These are phyloP conservation scores for Epichloe sp. DNA, from an alignment of 2,329 filamentous ascomycete genomes.

Conservation along the genomic window DNA sequence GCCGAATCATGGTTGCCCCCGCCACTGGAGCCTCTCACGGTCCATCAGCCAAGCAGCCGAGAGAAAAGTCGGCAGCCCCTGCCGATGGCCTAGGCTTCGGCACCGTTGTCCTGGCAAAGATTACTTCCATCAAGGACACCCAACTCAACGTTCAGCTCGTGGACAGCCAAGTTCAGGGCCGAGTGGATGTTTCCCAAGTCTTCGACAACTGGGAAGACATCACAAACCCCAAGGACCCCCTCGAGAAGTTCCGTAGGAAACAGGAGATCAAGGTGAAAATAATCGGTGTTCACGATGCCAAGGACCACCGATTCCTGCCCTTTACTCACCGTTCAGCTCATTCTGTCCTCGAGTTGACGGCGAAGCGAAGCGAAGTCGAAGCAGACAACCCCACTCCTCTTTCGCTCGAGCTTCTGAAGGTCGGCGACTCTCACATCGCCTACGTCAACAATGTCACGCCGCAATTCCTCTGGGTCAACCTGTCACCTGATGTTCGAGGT, in stretches of 20 bases:
- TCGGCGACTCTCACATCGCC: slow-evolving; percentile 60
- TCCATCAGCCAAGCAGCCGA: slow-evolving; percentile 25
- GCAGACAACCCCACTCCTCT: slow-evolving; percentile 35
- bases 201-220: slow-evolving; percentile 87
- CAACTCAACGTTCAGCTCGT: slow-evolving; percentile 85
- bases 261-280: slow-evolving; percentile 63
- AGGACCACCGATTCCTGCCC: slow-evolving; percentile 81
- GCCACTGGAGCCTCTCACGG: slow-evolving; percentile 35
- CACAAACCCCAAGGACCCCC: slow-evolving; percentile 63
- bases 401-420: slow-evolving; percentile 57
- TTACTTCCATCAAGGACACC: slow-evolving; percentile 77
- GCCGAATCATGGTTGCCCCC: slow-evolving; percentile 50
- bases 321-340: slow-evolving; percentile 76
- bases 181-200: slow-evolving; percentile 80
- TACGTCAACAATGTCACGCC: slow-evolving; percentile 84
- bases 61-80: slow-evolving; percentile 20
- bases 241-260: slow-evolving; percentile 58
- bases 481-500: slow-evolving; percentile 79
- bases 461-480: slow-evolving; percentile 76
- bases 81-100: slow-evolving; percentile 66
- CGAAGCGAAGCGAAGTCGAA: slow-evolving; percentile 56
- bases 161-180: slow-evolving; percentile 63
- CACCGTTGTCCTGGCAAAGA: slow-evolving; percentile 58
- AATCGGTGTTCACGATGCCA: slow-evolving; percentile 78
- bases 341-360: slow-evolving; percentile 75